phyloP scores from a whole-genome alignment of 306 rosid species.

The Malus sylvestris region DNA sequence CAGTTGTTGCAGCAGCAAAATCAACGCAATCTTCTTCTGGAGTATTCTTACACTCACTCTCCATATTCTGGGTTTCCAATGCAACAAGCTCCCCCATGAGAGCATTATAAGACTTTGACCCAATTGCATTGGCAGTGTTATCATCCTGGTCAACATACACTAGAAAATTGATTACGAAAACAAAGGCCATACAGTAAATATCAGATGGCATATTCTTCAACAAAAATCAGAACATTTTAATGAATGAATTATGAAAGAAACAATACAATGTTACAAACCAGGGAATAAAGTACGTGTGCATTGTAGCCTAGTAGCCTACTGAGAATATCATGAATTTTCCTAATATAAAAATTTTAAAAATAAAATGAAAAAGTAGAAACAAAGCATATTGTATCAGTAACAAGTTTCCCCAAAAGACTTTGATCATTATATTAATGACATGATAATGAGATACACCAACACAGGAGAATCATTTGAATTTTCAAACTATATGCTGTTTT shows the following conservation, averaged over 20 bases:
- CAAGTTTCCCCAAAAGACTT: background rate
- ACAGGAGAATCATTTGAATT: background rate
- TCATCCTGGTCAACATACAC: slow-evolving; percentile 50
- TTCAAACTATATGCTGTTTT: background rate
- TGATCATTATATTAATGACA: background rate
- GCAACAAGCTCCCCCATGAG: slow-evolving; percentile 93
- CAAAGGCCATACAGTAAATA: slow-evolving; percentile 16
- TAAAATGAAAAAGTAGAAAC: background rate
- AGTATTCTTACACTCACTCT: slow-evolving; percentile 29
- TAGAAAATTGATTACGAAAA: slow-evolving; percentile 19
- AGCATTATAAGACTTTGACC: slow-evolving; percentile 82
- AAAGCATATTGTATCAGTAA: background rate
- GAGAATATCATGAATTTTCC: background rate
- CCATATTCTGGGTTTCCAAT: slow-evolving; percentile 65
- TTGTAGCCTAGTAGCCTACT: background rate
- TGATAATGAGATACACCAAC: background rate
- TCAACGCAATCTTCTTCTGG: slow-evolving; percentile 85
- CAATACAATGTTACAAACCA: background rate
- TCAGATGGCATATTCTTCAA: background rate
- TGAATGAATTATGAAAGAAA: background rate
- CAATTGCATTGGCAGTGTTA: slow-evolving; percentile 68
- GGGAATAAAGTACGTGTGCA: background rate
- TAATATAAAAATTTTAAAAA: background rate
- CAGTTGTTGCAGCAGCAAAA: slow-evolving; percentile 98
- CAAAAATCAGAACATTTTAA: background rate